phyloP scores from a whole-genome alignment of 768 basidiomycete genomes.

The Fistulinella prunicolor region DNA sequence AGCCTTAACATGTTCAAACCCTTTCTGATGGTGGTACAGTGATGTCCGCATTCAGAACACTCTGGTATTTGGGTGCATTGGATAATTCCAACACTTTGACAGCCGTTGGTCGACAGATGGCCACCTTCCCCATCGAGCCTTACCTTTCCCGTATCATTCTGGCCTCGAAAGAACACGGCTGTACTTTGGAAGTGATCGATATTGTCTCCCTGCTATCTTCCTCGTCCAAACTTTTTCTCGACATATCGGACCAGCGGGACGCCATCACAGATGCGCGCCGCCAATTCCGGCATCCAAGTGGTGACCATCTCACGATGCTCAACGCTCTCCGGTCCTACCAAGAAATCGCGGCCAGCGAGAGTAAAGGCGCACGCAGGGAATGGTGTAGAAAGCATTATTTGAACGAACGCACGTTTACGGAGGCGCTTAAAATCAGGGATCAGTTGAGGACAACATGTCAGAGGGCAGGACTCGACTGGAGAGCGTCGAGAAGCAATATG shows the following conservation, averaged over 20 bases:
- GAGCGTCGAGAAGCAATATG: constrained; percentile 55
- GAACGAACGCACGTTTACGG: constrained; percentile 75
- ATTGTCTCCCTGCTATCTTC: constrained; percentile 82
- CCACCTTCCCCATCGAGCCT: constrained; percentile 91
- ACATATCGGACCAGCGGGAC: constrained; percentile 73
- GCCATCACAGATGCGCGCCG: constrained; percentile 62
- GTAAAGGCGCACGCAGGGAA: constrained; percentile 47
- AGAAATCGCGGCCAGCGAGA: constrained; percentile 53
- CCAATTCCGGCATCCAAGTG: constrained; percentile 79
- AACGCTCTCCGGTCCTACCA: constrained; percentile 83
- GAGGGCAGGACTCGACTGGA: constrained; percentile 59
- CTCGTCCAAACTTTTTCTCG: constrained; percentile 79
- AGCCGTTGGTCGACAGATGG: constrained; percentile 75
- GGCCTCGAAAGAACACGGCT: constrained; percentile 69
- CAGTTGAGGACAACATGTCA: constrained; percentile 72
- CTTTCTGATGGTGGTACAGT: constrained; percentile 37
- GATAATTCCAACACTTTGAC: constrained; percentile 66
- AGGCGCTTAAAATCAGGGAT: constrained; percentile 74
- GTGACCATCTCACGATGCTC: constrained; percentile 89
- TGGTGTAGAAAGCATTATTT: constrained; percentile 88
- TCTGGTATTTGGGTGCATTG: constrained; percentile 81
- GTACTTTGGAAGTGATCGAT: constrained; percentile 76
- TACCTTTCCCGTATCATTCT: constrained; percentile 74
- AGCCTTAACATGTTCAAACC: no score
- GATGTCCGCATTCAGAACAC: constrained; percentile 58